Evolutionary conservation across 371 early-diverging fungal species (phyloP).

Genomic region (Zychaea mexicana): DNA sequence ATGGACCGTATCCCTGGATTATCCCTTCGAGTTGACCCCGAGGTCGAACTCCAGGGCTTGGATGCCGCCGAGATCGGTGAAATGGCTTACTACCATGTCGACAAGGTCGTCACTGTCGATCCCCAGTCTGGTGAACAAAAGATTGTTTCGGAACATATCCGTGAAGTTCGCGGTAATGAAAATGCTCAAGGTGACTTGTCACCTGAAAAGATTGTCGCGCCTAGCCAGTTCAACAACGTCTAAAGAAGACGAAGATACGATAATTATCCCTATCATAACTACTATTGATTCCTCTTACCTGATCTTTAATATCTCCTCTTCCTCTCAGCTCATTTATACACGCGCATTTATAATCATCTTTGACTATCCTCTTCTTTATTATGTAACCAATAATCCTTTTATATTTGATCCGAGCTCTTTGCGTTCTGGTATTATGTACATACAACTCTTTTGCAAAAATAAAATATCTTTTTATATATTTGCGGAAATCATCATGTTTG

Average conservation of each 20-base stretch:
- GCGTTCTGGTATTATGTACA: too few species aligned
- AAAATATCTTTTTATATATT: too few species aligned
- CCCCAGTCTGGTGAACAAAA: conserved; percentile 41
- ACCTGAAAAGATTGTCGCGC: conserved; percentile 12
- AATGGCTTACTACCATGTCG: conserved; percentile 62
- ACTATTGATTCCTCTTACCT: background rate
- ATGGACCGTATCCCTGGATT: conserved; percentile 84
- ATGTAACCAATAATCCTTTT: too few species aligned
- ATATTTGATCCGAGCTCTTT: too few species aligned
- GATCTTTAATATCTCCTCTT: too few species aligned
- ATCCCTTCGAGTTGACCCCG: conserved; percentile 71
- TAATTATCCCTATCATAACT: background rate
- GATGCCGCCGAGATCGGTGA: conserved; percentile 85
- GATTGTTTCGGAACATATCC: conserved; percentile 37
- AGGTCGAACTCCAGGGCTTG: conserved; percentile 72
- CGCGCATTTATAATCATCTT: too few species aligned
- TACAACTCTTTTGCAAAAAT: too few species aligned
- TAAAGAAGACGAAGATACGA: background rate
- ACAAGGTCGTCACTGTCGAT: conserved; percentile 43
- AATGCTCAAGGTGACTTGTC: conserved; percentile 13
- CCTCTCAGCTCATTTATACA: too few species aligned
- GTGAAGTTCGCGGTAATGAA: conserved; percentile 21
- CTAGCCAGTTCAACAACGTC: conserved; percentile 16
- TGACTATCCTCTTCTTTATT: too few species aligned
- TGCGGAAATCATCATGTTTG: too few species aligned